Conservation (phyloP, 345 rosid species). For the Aquilaria sinensis region DNA sequence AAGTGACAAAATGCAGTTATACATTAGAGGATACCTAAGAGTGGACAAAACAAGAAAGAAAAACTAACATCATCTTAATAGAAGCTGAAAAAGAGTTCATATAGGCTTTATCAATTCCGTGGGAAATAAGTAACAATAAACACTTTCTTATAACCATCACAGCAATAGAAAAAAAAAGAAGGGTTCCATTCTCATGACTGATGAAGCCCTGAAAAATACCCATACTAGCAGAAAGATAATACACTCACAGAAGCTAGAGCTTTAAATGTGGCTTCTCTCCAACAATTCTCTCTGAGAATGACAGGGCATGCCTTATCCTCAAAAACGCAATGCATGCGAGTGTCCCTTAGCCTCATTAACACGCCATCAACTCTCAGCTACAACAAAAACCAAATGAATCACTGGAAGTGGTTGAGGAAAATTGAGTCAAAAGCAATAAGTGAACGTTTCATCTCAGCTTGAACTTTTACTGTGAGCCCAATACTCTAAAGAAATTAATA, state of each 20-base stretch:
- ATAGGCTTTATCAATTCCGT: too few relatives aligned
- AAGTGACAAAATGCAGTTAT: not conserved
- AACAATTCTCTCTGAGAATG: slow-evolving; percentile 82
- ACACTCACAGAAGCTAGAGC: slow-evolving; percentile 69
- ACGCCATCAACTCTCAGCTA: slow-evolving; percentile 99
- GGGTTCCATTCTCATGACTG: too few relatives aligned
- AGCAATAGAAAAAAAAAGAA: too few relatives aligned
- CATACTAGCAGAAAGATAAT: slow-evolving; percentile 1
- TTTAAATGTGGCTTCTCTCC: slow-evolving; percentile 85
- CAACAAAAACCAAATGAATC: slow-evolving; percentile 12
- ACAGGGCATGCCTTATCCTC: slow-evolving; percentile 34
- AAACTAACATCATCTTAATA: not conserved
- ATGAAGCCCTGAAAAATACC: too few relatives aligned
- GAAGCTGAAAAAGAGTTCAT: too few relatives aligned
- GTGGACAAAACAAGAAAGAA: not conserved
- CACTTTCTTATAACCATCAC: too few relatives aligned
- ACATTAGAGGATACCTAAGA: not conserved
- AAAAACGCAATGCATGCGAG: slow-evolving; percentile 76
- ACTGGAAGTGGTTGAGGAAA: slow-evolving; percentile 2
- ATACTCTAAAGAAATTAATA: too few relatives aligned
- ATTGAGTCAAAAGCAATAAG: not conserved
- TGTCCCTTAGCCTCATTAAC: slow-evolving; percentile 92
- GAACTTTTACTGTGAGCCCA: too few relatives aligned
- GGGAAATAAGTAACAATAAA: too few relatives aligned
- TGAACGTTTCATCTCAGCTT: not conserved